phyloP scores from a whole-genome alignment of 1,284 basidiomycete species.

The Cronartium ribicola region DNA sequence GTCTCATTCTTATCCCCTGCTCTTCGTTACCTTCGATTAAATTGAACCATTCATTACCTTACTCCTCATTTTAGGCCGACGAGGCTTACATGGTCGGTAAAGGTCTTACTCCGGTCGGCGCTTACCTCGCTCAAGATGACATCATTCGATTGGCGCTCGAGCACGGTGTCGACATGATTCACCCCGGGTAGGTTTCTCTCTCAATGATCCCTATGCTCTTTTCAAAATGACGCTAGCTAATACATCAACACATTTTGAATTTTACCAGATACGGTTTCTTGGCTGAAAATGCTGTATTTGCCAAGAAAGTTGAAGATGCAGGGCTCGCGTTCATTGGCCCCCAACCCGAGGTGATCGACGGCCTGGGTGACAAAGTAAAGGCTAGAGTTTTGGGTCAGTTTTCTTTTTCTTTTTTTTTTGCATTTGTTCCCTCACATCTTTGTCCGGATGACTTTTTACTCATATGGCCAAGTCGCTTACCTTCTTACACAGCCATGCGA shows the following conservation, averaged over 20 bases:
- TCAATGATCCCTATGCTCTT: neutral
- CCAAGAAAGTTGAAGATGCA: conserved; percentile 91
- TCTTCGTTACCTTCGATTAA: neutral
- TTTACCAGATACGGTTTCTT: conserved; percentile 86
- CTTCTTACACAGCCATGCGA: conserved; percentile 63
- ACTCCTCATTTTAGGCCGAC: conserved; percentile 66
- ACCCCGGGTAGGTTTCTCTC: conserved; percentile 69
- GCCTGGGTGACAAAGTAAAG: conserved; percentile 98
- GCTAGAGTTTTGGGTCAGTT: conserved; percentile 72
- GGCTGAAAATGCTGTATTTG: conserved; percentile 93
- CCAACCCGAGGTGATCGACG: conserved; percentile 92
- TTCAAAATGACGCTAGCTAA: neutral
- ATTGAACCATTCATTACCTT: conserved; percentile 1
- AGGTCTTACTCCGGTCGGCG: conserved; percentile 88
- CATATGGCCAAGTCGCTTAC: neutral
- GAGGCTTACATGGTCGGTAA: conserved; percentile 98
- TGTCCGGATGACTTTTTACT: neutral
- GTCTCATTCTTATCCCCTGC: neutral
- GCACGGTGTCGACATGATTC: conserved; percentile 99
- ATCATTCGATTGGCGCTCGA: conserved; percentile 92
- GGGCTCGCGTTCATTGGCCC: conserved; percentile 97
- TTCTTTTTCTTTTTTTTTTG: conserved; percentile 3
- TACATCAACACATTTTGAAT: conserved; percentile 4
- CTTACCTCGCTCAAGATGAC: conserved; percentile 95
- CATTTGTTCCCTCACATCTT: neutral